These are phyloP conservation scores for Fusarium sp. DNA, from an alignment of 2,329 filamentous ascomycete species.

Conservation along the genomic window DNA sequence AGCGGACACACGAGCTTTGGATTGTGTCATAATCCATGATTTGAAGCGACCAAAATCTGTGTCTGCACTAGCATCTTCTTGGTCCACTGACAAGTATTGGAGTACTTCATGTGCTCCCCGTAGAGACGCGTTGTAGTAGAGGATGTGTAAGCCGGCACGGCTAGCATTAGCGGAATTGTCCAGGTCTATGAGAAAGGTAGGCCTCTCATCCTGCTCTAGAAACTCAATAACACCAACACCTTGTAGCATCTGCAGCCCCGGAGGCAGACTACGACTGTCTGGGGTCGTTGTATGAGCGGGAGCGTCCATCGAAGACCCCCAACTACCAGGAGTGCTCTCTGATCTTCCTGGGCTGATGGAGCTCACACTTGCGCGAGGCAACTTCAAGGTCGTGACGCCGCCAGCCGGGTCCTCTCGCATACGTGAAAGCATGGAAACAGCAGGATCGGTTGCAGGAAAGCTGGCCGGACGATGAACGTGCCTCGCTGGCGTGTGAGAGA, in stretches of 20 bases:
- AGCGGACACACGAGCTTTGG: conserved; percentile 61
- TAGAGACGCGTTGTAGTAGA: conserved; percentile 76
- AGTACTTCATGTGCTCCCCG: conserved; percentile 66
- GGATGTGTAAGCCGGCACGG: conserved; percentile 65
- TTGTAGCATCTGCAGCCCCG: conserved; percentile 67
- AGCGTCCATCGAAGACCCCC: conserved; percentile 64
- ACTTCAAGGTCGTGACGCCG: conserved; percentile 63
- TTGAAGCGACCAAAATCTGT: conserved; percentile 72
- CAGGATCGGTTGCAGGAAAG: conserved; percentile 54
- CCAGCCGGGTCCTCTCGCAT: conserved; percentile 57
- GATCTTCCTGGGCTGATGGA: conserved; percentile 59
- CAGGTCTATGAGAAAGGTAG: conserved; percentile 80
- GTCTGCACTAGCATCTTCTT: conserved; percentile 54
- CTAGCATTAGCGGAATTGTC: conserved; percentile 65
- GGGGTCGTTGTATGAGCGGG: conserved; percentile 62
- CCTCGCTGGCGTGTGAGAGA: conserved; percentile 56
- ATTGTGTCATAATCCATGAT: conserved; percentile 71
- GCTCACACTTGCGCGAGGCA: conserved; percentile 64
- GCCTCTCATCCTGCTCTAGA: conserved; percentile 79
- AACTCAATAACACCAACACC: conserved; percentile 76
- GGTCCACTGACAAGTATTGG: conserved; percentile 65
- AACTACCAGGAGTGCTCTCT: conserved; percentile 63
- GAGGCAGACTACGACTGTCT: conserved; percentile 59
- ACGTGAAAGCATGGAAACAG: conserved; percentile 59
- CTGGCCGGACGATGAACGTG: conserved; percentile 52